A percentile compares a stretch with the other conserved stretches of the same genome.
Conservation (phyloP, 768 basidiomycete species). For the Mycena floridula region DNA sequence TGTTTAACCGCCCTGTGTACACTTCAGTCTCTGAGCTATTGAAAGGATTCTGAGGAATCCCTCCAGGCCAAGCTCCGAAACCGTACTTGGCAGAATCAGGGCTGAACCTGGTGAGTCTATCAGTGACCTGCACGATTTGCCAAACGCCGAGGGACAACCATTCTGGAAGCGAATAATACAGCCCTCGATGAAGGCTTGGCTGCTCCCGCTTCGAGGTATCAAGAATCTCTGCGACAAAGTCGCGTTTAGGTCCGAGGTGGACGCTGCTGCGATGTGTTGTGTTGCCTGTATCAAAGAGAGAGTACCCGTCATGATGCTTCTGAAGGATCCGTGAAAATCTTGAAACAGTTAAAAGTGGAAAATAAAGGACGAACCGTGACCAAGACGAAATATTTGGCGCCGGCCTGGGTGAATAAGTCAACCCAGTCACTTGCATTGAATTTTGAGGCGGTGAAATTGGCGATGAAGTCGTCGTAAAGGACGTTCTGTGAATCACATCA, state of each 20-base stretch:
- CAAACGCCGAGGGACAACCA: too few relatives aligned
- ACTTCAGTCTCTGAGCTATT: too few relatives aligned
- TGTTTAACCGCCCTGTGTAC: too few relatives aligned
- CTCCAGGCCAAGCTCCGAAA: too few relatives aligned
- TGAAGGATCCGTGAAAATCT: slow-evolving; percentile 10
- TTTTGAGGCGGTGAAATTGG: slow-evolving; percentile 42
- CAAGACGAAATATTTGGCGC: slow-evolving; percentile 58
- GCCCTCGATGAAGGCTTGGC: slow-evolving; percentile 47
- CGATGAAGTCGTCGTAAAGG: slow-evolving; percentile 54
- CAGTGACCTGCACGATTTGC: too few relatives aligned
- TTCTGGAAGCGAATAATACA: slow-evolving; percentile 53
- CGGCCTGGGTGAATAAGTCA: slow-evolving; percentile 46
- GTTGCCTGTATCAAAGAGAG: slow-evolving; percentile 48
- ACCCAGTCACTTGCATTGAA: slow-evolving; percentile 53
- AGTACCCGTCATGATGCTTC: slow-evolving; percentile 63
- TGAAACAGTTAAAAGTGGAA: not conserved
- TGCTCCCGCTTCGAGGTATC: slow-evolving; percentile 41
- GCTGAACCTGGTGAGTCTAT: too few relatives aligned
- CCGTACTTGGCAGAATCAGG: too few relatives aligned
- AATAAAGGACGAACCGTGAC: slow-evolving; percentile 33
- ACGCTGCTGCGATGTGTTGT: slow-evolving; percentile 46
- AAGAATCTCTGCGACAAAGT: slow-evolving; percentile 46
- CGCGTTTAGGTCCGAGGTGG: slow-evolving; percentile 42
- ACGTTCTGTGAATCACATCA: too few relatives aligned
- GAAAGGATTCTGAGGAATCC: too few relatives aligned